A percentile compares a stretch with the other conserved stretches of the same genome.
phyloP scores from a whole-genome alignment of 1,284 basidiomycete species.

The Ceratobasidium sp. region DNA sequence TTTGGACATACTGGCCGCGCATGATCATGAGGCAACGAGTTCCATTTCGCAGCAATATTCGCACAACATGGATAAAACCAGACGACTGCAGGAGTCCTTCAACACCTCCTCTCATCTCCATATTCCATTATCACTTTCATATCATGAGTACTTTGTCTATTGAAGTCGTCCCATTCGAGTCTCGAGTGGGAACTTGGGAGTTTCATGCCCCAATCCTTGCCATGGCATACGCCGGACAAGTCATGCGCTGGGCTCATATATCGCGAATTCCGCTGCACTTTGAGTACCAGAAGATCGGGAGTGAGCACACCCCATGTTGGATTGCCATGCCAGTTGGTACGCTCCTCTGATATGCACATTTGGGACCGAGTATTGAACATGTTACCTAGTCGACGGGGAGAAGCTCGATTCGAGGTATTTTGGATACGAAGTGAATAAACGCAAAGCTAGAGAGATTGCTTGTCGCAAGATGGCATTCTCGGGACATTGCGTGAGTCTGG shows the following conservation, averaged over 20 bases:
- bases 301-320: slow-evolving; percentile 25
- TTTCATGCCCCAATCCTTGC: not conserved
- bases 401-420: slow-evolving; percentile 2
- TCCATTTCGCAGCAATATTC: not conserved
- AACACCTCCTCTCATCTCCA: not conserved
- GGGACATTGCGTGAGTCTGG: slow-evolving; percentile 32
- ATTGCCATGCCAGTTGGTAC: slow-evolving; percentile 22
- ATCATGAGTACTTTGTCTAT: not conserved
- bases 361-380: not conserved
- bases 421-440: slow-evolving; percentile 14
- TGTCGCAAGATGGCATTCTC: slow-evolving; percentile 40
- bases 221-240: slow-evolving; percentile 31
- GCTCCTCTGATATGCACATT: not conserved
- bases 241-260: slow-evolving; percentile 28
- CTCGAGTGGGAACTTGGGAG: slow-evolving; percentile 8
- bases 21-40: not conserved
- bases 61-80: not conserved
- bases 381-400: slow-evolving; percentile 6
- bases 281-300: not conserved
- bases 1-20: not conserved
- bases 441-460: slow-evolving; percentile 24
- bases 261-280: not conserved
- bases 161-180: slow-evolving; percentile 5
- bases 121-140: no score
- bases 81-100: not conserved